Evolutionary conservation across 2,329 filamentous ascomycete species (phyloP).

Genomic region (Claviceps spartinae): DNA sequence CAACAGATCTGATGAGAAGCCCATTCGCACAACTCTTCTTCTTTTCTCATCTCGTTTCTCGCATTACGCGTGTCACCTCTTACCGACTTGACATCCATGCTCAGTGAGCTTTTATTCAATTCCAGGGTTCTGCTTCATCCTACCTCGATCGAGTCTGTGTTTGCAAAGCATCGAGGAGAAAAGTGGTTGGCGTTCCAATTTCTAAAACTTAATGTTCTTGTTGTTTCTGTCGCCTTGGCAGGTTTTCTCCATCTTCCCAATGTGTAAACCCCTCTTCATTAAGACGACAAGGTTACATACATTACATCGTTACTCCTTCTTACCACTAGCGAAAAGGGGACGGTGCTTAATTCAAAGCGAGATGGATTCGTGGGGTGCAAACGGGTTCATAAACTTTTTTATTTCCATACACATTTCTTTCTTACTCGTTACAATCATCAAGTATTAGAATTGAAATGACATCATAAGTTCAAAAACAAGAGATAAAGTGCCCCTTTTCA

Average conservation of each 20-base stretch:
- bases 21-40: background rate
- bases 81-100: background rate
- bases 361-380: no score
- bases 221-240: background rate
- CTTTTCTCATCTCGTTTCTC: background rate
- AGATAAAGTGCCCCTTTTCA: no score
- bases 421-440: no score
- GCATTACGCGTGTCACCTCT: background rate
- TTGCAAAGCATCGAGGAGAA: background rate
- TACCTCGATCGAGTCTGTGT: background rate
- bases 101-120: background rate
- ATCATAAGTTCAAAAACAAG: no score
- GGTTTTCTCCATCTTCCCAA: background rate
- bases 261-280: background rate
- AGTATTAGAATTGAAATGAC: no score
- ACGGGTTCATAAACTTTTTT: no score
- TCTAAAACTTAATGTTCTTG: background rate
- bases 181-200: background rate
- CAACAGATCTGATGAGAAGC: background rate
- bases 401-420: no score
- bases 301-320: no score
- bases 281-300: no score
- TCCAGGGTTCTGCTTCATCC: background rate
- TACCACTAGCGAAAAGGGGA: no score
- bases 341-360: no score